These are phyloP conservation scores for Paraurostyla sp. DNA, from an alignment of 73 alveolate genomes.

Conservation along the genomic window DNA sequence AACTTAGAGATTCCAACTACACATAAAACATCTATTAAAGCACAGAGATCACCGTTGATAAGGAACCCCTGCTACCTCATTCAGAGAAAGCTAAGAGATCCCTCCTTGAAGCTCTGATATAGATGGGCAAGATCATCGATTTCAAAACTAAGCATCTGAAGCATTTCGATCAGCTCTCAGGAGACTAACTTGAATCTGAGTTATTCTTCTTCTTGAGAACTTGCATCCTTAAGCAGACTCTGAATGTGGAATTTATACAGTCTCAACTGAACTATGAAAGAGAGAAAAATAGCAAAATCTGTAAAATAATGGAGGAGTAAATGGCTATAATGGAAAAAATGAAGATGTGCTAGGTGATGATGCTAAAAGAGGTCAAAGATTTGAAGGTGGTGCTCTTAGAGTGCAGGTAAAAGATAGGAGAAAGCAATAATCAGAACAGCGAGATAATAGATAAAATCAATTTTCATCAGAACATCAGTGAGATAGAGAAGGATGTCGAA, in stretches of 20 bases:
- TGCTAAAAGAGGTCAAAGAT: conserved; percentile 19
- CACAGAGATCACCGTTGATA: too few species aligned
- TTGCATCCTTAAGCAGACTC: neutral
- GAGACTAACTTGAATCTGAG: conserved; percentile 14
- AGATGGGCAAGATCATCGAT: neutral
- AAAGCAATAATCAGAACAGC: conserved; percentile 18
- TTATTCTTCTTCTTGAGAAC: neutral
- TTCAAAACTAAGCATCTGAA: neutral
- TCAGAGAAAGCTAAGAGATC: neutral
- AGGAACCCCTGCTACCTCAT: neutral
- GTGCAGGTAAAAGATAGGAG: neutral
- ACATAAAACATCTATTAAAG: too few species aligned
- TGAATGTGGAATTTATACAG: neutral
- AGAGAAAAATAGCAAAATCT: neutral
- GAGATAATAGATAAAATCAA: conserved; percentile 2
- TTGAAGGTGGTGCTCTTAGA: neutral
- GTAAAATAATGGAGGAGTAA: neutral
- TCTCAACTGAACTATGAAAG: neutral
- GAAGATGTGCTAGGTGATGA: neutral
- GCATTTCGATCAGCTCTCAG: neutral
- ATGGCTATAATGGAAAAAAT: conserved; percentile 23
- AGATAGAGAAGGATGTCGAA: conserved; percentile 22
- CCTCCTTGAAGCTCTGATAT: neutral
- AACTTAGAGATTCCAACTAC: neutral
- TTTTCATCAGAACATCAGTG: neutral